Conservation (phyloP, 2,329 filamentous ascomycete genomes). For the Neurospora sp. region DNA sequence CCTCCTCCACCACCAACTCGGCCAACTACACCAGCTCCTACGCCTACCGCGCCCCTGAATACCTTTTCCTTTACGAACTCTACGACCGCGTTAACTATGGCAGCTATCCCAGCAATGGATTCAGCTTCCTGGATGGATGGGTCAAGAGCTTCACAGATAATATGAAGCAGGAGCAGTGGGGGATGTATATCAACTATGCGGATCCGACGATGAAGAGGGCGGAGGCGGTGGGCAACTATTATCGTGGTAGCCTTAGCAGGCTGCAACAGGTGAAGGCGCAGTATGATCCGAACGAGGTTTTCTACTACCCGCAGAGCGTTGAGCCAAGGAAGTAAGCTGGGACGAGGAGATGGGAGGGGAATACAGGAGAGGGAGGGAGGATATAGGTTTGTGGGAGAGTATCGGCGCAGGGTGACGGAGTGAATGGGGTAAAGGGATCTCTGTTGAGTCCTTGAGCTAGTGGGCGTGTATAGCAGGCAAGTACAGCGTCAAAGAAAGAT, state of each 20-base stretch:
- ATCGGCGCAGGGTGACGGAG: neutral
- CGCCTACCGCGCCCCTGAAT: slow-evolving; percentile 27
- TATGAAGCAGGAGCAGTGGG: slow-evolving; percentile 28
- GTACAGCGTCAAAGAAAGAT: neutral
- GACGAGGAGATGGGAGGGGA: neutral
- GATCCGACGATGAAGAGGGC: slow-evolving; percentile 37
- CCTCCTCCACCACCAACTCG: slow-evolving; percentile 17
- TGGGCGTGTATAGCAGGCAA: neutral
- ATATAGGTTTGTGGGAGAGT: neutral
- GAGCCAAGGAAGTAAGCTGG: slow-evolving; percentile 12
- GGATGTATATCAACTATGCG: slow-evolving; percentile 44
- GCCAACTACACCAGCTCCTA: slow-evolving; percentile 24
- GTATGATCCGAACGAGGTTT: slow-evolving; percentile 30
- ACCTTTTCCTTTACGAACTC: slow-evolving; percentile 42
- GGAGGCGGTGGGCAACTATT: slow-evolving; percentile 41
- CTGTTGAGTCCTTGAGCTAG: neutral
- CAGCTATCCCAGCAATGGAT: slow-evolving; percentile 27
- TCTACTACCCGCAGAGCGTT: slow-evolving; percentile 30
- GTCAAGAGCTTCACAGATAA: slow-evolving; percentile 24
- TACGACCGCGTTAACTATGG: slow-evolving; percentile 27
- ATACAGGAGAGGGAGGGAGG: neutral
- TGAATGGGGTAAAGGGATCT: neutral
- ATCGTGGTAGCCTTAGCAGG: slow-evolving; percentile 28
- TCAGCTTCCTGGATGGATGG: slow-evolving; percentile 31
- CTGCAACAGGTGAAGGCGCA: slow-evolving; percentile 29